Conservation (phyloP, 2,329 filamentous ascomycete species). For the Ascosphaera acerosa region DNA sequence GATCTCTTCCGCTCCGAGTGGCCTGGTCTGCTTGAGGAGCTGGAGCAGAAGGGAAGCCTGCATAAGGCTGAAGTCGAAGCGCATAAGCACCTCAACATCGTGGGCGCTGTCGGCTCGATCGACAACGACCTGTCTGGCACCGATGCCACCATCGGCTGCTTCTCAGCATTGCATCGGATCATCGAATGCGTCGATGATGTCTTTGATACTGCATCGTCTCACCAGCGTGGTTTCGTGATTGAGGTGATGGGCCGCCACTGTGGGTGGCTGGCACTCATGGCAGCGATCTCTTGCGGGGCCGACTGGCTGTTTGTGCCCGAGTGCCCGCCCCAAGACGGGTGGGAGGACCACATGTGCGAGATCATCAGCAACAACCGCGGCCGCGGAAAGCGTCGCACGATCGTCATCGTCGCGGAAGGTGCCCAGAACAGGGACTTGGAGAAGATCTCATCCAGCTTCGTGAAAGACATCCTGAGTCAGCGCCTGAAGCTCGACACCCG, state of each 20-base stretch:
- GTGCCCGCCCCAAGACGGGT: constrained; percentile 64
- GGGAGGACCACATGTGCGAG: constrained; percentile 67
- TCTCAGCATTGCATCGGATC: constrained; percentile 76
- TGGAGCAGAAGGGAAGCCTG: constrained; percentile 52
- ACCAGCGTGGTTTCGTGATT: constrained; percentile 89
- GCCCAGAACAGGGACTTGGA: constrained; percentile 64
- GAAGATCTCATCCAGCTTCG: constrained; percentile 55
- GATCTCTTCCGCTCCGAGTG: constrained; percentile 80
- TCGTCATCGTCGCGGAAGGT: constrained; percentile 82
- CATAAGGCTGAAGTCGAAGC: constrained; percentile 44
- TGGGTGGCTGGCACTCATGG: constrained; percentile 91
- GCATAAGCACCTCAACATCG: constrained; percentile 78
- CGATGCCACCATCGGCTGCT: constrained; percentile 91
- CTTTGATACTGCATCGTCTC: constrained; percentile 81
- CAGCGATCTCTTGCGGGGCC: constrained; percentile 78
- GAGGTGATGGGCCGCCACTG: constrained; percentile 98
- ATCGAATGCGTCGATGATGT: constrained; percentile 89
- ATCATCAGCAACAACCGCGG: constrained; percentile 58
- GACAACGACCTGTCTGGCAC: constrained; percentile 97
- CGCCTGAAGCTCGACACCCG: constrained; percentile 69
- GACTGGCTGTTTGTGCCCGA: constrained; percentile 97
- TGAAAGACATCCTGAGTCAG: constrained; percentile 69
- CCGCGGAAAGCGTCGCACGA: constrained; percentile 86
- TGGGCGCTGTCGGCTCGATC: constrained; percentile 86
- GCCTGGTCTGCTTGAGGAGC: constrained; percentile 65